These are phyloP conservation scores for Malus orientalis DNA, from an alignment of 306 rosid species.

Conservation along the genomic window DNA sequence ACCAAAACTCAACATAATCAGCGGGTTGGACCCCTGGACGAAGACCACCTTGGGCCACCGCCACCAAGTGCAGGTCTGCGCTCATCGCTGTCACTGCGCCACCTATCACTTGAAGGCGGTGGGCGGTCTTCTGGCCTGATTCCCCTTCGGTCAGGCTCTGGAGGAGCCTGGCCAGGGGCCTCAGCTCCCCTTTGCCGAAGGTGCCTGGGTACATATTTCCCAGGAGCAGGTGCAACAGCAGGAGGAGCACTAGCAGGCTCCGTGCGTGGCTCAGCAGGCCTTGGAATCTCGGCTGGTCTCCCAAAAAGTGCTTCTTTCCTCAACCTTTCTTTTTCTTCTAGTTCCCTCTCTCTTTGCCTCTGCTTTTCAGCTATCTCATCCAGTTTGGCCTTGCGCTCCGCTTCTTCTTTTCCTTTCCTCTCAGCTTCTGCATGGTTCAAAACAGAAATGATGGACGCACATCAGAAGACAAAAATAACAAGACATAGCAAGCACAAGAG, in stretches of 20 bases:
- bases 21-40: slow-evolving; percentile 47
- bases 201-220: slow-evolving; percentile 63
- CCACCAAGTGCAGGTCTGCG: slow-evolving; percentile 45
- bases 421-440: slow-evolving; percentile 62
- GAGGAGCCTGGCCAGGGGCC: slow-evolving; percentile 26
- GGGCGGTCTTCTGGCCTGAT: slow-evolving; percentile 19
- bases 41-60: slow-evolving; percentile 71
- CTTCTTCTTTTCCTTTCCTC: slow-evolving; percentile 61
- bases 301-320: slow-evolving; percentile 55
- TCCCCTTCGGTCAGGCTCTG: slow-evolving; percentile 62
- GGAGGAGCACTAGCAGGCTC: slow-evolving; percentile 41
- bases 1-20: slow-evolving; percentile 13
- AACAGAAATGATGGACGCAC: not conserved
- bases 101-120: slow-evolving; percentile 37
- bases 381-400: slow-evolving; percentile 62
- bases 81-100: slow-evolving; percentile 63
- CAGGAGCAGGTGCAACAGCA: slow-evolving; percentile 26
- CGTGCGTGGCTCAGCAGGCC: slow-evolving; percentile 32
- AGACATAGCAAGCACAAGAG: not conserved
- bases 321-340: slow-evolving; percentile 69
- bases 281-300: slow-evolving; percentile 30
- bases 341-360: slow-evolving; percentile 69
- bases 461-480: not conserved
- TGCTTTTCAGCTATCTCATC: slow-evolving; percentile 74
- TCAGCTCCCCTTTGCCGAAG: slow-evolving; percentile 37